Evolutionary conservation across 2,329 filamentous ascomycete genomes (phyloP).

Genomic region (Coniochaeta sp.): DNA sequence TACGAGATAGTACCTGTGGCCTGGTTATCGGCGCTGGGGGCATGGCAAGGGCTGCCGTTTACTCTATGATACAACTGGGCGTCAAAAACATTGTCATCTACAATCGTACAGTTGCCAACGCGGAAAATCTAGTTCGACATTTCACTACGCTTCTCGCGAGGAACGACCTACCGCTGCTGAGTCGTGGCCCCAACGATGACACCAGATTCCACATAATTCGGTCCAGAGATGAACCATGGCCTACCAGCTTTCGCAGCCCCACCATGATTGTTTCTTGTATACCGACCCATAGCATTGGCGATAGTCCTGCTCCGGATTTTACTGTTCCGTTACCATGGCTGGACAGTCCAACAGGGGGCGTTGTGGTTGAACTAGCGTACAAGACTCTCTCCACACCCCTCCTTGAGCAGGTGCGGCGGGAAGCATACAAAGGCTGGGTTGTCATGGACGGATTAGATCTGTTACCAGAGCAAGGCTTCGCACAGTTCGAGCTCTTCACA

Average conservation of each 20-base stretch:
- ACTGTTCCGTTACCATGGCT: slow-evolving; percentile 64
- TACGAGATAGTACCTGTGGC: slow-evolving; percentile 46
- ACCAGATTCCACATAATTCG: slow-evolving; percentile 51
- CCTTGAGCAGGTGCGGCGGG: slow-evolving; percentile 56
- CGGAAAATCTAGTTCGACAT: slow-evolving; percentile 59
- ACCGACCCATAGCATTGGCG: slow-evolving; percentile 59
- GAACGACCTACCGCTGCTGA: slow-evolving; percentile 33
- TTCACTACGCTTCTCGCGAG: slow-evolving; percentile 52
- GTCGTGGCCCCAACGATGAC: slow-evolving; percentile 29
- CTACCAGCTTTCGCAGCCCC: slow-evolving; percentile 51
- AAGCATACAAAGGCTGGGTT: slow-evolving; percentile 60
- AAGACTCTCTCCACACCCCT: slow-evolving; percentile 66
- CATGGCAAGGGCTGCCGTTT: slow-evolving; percentile 72
- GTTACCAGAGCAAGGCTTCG: slow-evolving; percentile 71
- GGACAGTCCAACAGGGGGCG: slow-evolving; percentile 64
- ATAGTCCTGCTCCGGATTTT: slow-evolving; percentile 60
- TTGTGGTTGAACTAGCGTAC: slow-evolving; percentile 69
- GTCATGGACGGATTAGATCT: slow-evolving; percentile 70
- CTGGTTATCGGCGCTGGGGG: slow-evolving; percentile 61
- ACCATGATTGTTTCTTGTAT: slow-evolving; percentile 74
- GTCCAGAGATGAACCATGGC: slow-evolving; percentile 57
- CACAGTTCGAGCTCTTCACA: slow-evolving; percentile 76
- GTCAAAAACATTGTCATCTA: slow-evolving; percentile 69
- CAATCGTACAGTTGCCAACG: slow-evolving; percentile 63
- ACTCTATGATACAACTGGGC: slow-evolving; percentile 70